Conservation (phyloP, 768 basidiomycete species). For the Lentinula detonsa region DNA sequence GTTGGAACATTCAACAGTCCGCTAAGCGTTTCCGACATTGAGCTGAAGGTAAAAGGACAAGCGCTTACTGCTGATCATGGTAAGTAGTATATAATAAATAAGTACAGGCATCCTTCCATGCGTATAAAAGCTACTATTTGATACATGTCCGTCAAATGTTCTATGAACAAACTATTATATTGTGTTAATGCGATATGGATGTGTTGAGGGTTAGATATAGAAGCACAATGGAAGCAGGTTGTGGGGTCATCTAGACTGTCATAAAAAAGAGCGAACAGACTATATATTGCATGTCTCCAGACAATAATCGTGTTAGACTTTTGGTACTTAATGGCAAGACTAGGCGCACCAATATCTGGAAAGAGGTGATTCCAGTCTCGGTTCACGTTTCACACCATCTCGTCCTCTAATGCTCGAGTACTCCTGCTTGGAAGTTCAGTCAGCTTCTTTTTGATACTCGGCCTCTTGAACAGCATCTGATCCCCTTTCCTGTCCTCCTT, state of each 20-base stretch:
- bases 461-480: conserved; percentile 53
- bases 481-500: conserved; percentile 58
- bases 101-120: no score
- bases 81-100: no score
- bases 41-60: not conserved
- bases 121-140: no score
- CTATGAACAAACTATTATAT: no score
- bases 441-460: conserved; percentile 51
- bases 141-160: no score
- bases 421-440: not conserved
- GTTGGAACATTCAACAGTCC: not conserved
- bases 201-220: no score
- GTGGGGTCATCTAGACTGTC: no score
- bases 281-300: no score
- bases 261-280: no score
- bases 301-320: no score
- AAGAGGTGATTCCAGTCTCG: not conserved
- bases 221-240: no score
- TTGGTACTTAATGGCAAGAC: not conserved
- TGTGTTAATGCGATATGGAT: no score
- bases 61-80: not conserved
- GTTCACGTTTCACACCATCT: not conserved
- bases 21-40: not conserved
- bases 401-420: not conserved
- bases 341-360: not conserved